Conservation (phyloP, 306 rosid species). For the Sicyos edulis region DNA sequence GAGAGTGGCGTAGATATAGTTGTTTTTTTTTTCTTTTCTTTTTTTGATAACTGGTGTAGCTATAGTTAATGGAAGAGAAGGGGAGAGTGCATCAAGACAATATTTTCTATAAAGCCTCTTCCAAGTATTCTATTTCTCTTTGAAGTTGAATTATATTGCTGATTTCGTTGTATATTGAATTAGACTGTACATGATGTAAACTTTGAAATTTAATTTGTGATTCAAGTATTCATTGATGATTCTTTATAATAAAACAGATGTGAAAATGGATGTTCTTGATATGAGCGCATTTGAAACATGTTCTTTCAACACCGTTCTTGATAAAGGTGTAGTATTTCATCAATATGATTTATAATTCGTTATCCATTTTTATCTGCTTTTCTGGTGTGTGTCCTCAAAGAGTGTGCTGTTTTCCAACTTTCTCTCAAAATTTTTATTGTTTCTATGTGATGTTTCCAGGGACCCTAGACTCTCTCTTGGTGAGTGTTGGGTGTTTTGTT, state of each 20-base stretch:
- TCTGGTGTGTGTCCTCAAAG: background rate
- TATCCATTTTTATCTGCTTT: background rate
- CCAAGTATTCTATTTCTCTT: background rate
- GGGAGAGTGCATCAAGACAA: too few species aligned
- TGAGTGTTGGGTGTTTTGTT: conserved; percentile 34
- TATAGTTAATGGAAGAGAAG: too few species aligned
- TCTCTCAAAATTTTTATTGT: conserved; percentile 1
- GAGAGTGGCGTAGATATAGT: too few species aligned
- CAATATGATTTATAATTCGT: background rate
- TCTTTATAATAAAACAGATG: conserved; percentile 40
- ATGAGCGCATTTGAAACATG: conserved; percentile 57
- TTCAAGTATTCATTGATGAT: background rate
- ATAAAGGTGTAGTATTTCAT: conserved; percentile 51
- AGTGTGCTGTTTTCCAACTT: background rate
- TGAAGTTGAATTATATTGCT: background rate
- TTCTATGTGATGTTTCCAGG: conserved; percentile 40
- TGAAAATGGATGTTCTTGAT: conserved; percentile 77
- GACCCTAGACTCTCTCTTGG: conserved; percentile 88
- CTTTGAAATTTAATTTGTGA: conserved; percentile 1
- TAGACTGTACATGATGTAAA: background rate
- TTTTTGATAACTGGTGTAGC: too few species aligned
- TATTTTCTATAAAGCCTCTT: too few species aligned
- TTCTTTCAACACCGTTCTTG: conserved; percentile 59
- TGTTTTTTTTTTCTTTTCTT: too few species aligned
- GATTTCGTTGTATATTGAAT: background rate